Base-by-base conservation (phyloP, 176 grass and related monocot species). In the Juncus inflexus region DNA sequence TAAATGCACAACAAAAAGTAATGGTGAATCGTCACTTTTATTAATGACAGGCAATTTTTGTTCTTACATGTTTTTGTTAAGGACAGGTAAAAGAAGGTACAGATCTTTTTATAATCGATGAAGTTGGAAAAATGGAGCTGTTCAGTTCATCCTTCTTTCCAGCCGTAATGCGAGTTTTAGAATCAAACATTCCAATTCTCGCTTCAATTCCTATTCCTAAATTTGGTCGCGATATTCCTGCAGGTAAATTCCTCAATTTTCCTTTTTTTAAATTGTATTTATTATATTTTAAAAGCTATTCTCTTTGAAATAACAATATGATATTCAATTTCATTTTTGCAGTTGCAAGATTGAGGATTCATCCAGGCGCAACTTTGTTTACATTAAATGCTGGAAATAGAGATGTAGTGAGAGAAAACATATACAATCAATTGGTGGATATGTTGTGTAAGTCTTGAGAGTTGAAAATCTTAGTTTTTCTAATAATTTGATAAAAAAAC, bases 91-190 rank as follows among this genome's bases (percentile, higher is more conserved):
- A 86, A 59, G 78, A 86, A 62, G 85, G 68, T 19, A 86, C 69
- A 5, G 80, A 99, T 89, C 85, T 92, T 51, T 99, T 99, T 64
- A 74, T 92, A 59, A 80, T 99, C 50, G 94, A 92, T 68, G 94
- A 99, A 86, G 88, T 92, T 50, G 94, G 89, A 57, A 92, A 99
- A 74, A 99, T 92, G 94, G 94, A 99, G 65, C 55, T 99, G 19
- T 92, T 84, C 69, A 86, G 85, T 84, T 75, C 88, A 53, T n/a
- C 71, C 52, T 86, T 97, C 78, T 91, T 82, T 74, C 94, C 94
- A 41, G 75, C 85, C 69, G 88, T 97, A 65, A 77, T 97, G 77
- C 83, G 77, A 76, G 65, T 99, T 81, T 71, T 92, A 50, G 88
- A 92, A 51, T 92, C 78, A 7, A 85, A 82, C 52, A 81, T 84